Conservation (phyloP, 179 eudicot species). For the Gypsophila paniculata region DNA sequence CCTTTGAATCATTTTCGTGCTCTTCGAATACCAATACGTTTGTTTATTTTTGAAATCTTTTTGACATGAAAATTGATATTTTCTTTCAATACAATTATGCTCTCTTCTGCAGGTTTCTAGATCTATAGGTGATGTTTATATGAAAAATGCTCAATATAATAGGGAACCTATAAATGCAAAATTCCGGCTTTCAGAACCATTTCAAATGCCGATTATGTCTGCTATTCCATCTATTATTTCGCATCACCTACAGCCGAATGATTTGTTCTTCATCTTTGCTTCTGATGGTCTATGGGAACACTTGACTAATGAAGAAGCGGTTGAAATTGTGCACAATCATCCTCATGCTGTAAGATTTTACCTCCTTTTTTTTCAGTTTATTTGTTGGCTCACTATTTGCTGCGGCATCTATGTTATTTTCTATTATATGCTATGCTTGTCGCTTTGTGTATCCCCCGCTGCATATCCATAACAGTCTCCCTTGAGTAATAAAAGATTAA, state of each 20-base stretch:
- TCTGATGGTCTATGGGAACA: constrained; percentile 91
- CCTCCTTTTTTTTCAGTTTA: neutral
- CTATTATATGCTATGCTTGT: neutral
- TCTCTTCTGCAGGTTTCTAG: constrained; percentile 60
- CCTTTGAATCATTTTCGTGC: neutral
- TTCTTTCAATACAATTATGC: constrained; percentile 11
- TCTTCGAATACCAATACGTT: neutral
- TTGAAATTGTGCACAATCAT: constrained; percentile 64
- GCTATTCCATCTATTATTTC: constrained; percentile 55
- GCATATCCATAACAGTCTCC: too few relatives aligned
- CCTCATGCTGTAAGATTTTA: constrained; percentile 60
- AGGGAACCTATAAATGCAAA: constrained; percentile 56
- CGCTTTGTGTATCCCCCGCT: too few relatives aligned
- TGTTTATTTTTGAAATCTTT: constrained; percentile 5
- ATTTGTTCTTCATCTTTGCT: constrained; percentile 70
- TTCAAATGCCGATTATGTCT: constrained; percentile 55
- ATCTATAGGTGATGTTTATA: constrained; percentile 71
- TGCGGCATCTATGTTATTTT: neutral
- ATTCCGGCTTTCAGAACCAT: constrained; percentile 63
- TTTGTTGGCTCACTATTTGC: neutral
- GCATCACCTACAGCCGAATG: constrained; percentile 56
- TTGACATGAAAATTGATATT: constrained; percentile 15
- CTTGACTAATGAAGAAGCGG: constrained; percentile 71
- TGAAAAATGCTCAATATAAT: constrained; percentile 58
- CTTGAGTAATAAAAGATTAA: too few relatives aligned